Percentiles rank a stretch among this genome's conserved stretches.
phyloP scores from a whole-genome alignment of 768 basidiomycete species.

The Cyathus striatus region DNA sequence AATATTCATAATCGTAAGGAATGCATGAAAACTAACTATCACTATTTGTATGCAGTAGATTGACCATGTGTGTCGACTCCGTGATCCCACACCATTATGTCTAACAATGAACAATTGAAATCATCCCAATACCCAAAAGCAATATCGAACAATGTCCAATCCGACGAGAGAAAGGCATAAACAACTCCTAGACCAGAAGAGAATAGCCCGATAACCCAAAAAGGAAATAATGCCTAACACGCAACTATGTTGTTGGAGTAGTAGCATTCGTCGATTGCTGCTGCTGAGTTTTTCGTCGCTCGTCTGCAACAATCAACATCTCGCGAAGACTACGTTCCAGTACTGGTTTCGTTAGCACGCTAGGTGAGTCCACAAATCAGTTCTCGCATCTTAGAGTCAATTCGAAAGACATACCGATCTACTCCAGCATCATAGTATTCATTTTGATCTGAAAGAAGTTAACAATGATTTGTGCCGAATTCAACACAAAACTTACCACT shows the following conservation, averaged over 20 bases:
- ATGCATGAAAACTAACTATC: no score
- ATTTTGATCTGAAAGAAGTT: constrained; percentile 49
- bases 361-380: constrained; percentile 20
- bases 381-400: constrained; percentile 1
- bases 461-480: constrained; percentile 2
- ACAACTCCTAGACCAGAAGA: background rate
- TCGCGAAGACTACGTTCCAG: constrained; percentile 50
- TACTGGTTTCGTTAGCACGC: constrained; percentile 79
- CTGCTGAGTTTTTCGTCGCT: constrained; percentile 32
- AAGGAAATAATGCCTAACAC: background rate
- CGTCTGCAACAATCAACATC: constrained; percentile 39
- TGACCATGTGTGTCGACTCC: no score
- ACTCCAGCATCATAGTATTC: constrained; percentile 75
- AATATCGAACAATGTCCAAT: background rate
- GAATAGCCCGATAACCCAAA: background rate
- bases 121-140: no score
- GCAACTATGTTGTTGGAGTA: constrained; percentile 1
- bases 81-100: no score
- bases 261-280: constrained; percentile 4
- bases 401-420: constrained; percentile 48
- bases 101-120: no score
- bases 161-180: background rate
- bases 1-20: no score
- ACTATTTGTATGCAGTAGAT: no score
- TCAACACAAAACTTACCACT: constrained; percentile 28